Percentiles rank a stretch among this genome's conserved stretches.
phyloP scores from a whole-genome alignment of 2,329 filamentous ascomycete species.

The Coleophoma cylindrospora region DNA sequence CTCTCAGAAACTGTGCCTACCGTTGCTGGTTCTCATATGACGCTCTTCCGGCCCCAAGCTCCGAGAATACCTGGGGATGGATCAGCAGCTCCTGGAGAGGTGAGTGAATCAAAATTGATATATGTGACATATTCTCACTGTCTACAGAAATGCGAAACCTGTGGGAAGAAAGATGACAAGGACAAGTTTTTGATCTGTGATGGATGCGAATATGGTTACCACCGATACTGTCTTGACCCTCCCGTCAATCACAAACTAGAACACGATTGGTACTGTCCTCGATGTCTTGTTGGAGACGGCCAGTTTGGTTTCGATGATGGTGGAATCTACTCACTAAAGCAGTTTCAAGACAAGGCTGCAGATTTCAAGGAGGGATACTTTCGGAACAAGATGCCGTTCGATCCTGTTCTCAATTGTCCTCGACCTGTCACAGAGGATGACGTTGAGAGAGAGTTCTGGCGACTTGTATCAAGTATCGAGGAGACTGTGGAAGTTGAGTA shows the following conservation, averaged over 20 bases:
- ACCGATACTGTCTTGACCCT: constrained; percentile 84
- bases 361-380: constrained; percentile 96
- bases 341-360: constrained; percentile 94
- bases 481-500: constrained; percentile 98
- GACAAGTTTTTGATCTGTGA: constrained; percentile 76
- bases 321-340: constrained; percentile 87
- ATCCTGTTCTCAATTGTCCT: constrained; percentile 75
- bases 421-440: constrained; percentile 88
- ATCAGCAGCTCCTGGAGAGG: constrained; percentile 41
- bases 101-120: constrained; percentile 50
- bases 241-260: constrained; percentile 73
- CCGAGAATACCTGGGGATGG: constrained; percentile 53
- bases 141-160: constrained; percentile 74
- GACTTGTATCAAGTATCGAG: constrained; percentile 85
- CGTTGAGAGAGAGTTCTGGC: constrained; percentile 95
- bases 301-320: constrained; percentile 98
- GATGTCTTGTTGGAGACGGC: constrained; percentile 91
- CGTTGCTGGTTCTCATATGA: constrained; percentile 96
- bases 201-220: constrained; percentile 84
- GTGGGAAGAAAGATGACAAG: constrained; percentile 71
- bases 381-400: constrained; percentile 81
- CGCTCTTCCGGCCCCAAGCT: constrained; percentile 77
- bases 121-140: constrained; percentile 23
- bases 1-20: constrained; percentile 63
- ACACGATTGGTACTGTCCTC: constrained; percentile 91